Evolutionary conservation across 1,139 yeast genomes (phyloP).

Genomic region (Waltiozyma sp.): DNA sequence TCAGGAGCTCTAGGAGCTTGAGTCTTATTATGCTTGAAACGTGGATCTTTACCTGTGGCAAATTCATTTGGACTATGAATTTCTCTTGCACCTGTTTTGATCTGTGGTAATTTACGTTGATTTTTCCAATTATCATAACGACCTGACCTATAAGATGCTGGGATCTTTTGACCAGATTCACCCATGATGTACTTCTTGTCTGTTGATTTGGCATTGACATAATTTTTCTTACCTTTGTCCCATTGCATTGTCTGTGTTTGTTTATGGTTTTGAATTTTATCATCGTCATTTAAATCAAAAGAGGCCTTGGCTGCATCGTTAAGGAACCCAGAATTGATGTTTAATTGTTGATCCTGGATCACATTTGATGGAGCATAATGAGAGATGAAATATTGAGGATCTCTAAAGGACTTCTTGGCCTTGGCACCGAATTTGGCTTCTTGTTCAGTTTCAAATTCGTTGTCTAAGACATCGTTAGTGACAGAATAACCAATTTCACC

Average conservation of each 20-base stretch:
- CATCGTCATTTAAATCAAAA: constrained; percentile 79
- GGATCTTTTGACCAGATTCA: constrained; percentile 87
- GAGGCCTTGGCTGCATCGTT: constrained; percentile 78
- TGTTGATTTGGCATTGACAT: constrained; percentile 68
- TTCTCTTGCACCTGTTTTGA: constrained; percentile 48
- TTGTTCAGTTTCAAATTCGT: constrained; percentile 58
- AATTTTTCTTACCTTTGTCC: constrained; percentile 93
- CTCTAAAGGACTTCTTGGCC: constrained; percentile 46
- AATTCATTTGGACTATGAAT: constrained; percentile 17
- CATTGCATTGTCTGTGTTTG: constrained; percentile 72
- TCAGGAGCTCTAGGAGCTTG: constrained; percentile 88
- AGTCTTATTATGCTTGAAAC: constrained; percentile 61
- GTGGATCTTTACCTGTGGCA: constrained; percentile 22
- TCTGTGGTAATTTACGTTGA: constrained; percentile 46
- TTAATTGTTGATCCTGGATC: constrained; percentile 75
- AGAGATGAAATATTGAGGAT: constrained; percentile 75
- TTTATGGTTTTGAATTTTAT: constrained; percentile 48
- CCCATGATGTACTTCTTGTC: constrained; percentile 86
- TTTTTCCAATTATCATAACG: constrained; percentile 86
- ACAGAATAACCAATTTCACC: constrained; percentile 49
- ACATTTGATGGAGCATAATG: constrained; percentile 81
- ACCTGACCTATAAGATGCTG: constrained; percentile 88
- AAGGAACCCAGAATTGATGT: constrained; percentile 53
- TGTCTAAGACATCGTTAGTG: constrained; percentile 39
- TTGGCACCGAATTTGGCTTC: constrained; percentile 22